These are phyloP conservation scores for Sphenostylis stenocarpa DNA, from an alignment of 306 rosid genomes.

Conservation along the genomic window DNA sequence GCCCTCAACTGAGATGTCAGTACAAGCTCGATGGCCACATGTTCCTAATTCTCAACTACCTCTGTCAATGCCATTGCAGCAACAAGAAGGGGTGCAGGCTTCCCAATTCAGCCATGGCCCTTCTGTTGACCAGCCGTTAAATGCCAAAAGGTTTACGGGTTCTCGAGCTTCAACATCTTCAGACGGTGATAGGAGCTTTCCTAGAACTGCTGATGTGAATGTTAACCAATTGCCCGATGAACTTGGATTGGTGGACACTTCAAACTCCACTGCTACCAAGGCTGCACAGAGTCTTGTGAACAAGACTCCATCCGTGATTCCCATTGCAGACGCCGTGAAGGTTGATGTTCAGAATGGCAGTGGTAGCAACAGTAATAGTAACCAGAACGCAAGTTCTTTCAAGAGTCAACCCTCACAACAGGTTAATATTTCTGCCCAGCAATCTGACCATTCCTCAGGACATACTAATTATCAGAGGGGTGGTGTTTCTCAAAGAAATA, in stretches of 20 bases:
- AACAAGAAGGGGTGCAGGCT: constrained; percentile 55
- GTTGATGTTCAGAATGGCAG: constrained; percentile 49
- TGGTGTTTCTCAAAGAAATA: constrained; percentile 63
- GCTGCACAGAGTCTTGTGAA: constrained; percentile 34
- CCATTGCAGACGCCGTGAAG: constrained; percentile 44
- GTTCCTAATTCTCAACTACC: constrained; percentile 66
- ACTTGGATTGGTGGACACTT: constrained; percentile 65
- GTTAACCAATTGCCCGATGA: constrained; percentile 76
- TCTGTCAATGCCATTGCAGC: constrained; percentile 69
- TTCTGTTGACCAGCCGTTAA: constrained; percentile 59
- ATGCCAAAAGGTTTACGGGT: constrained; percentile 53
- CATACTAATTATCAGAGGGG: constrained; percentile 62
- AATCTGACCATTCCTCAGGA: constrained; percentile 64
- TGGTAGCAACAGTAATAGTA: constrained; percentile 42
- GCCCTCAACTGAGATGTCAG: constrained; percentile 84
- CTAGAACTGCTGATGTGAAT: constrained; percentile 54
- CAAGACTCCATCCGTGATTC: constrained; percentile 44
- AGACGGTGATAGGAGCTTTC: constrained; percentile 57
- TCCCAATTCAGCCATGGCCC: constrained; percentile 62
- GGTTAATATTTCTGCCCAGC: constrained; percentile 52
- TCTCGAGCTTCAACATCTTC: constrained; percentile 57
- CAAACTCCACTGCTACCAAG: constrained; percentile 51
- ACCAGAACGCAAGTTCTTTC: constrained; percentile 46
- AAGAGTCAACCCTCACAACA: constrained; percentile 57
- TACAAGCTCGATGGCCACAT: constrained; percentile 83